These are phyloP conservation scores for Aspergillus piperis DNA, from an alignment of 2,329 filamentous ascomycete species.

Conservation along the genomic window DNA sequence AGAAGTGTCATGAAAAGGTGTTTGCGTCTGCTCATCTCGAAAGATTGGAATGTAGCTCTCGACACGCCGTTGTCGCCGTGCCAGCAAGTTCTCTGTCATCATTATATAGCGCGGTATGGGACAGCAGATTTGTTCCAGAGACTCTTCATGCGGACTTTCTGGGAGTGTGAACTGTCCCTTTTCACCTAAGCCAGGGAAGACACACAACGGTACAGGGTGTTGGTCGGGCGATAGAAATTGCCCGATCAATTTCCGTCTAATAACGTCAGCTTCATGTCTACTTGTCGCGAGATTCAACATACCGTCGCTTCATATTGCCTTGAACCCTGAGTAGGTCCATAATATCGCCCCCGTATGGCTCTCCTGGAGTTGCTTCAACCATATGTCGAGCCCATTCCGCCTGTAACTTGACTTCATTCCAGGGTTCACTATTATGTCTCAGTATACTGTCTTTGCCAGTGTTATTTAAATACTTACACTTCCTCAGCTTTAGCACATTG, in stretches of 20 bases:
- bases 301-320: conserved; percentile 21
- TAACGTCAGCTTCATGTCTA: neutral
- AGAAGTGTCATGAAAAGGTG: neutral
- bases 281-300: neutral
- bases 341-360: conserved; percentile 17
- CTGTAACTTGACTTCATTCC: conserved; percentile 11
- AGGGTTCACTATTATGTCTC: neutral
- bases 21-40: neutral
- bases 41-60: neutral
- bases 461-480: neutral
- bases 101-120: conserved; percentile 3
- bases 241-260: conserved; percentile 14
- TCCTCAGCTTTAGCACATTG: neutral
- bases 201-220: neutral
- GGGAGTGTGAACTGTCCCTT: neutral
- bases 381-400: conserved; percentile 18
- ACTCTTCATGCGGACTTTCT: neutral
- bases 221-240: conserved; percentile 9
- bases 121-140: neutral
- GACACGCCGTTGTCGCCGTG: conserved; percentile 2
- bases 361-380: conserved; percentile 19
- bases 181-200: neutral
- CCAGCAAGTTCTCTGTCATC: neutral
- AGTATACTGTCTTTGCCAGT: neutral
- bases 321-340: conserved; percentile 18